Evolutionary conservation across 257 asterid genomes (phyloP).

Genomic region (Rhazya stricta): DNA sequence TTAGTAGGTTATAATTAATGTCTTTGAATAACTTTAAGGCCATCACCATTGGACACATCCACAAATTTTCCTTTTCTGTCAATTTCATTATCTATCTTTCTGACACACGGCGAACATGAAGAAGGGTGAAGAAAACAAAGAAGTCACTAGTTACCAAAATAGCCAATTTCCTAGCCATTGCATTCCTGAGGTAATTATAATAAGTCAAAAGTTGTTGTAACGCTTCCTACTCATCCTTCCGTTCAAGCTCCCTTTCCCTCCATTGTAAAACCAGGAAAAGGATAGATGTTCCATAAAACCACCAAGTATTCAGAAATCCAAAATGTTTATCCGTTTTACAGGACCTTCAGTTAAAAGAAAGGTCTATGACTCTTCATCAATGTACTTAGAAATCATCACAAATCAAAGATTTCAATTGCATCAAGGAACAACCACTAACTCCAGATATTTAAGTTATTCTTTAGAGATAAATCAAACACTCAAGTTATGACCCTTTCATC

Average conservation of each 20-base stretch:
- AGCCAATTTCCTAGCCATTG: slow-evolving; percentile 17
- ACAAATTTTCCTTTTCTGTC: slow-evolving; percentile 20
- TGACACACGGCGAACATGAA: slow-evolving; percentile 27
- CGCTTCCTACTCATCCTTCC: slow-evolving; percentile 2
- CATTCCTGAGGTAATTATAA: slow-evolving; percentile 15
- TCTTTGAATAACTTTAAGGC: slow-evolving; percentile 14
- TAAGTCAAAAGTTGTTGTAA: slow-evolving; percentile 21
- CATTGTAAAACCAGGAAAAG: slow-evolving; percentile 7
- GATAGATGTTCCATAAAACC: neutral
- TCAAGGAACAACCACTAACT: neutral
- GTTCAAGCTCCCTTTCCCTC: slow-evolving; percentile 5
- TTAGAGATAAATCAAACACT: neutral
- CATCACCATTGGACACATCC: slow-evolving; percentile 23
- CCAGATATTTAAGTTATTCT: neutral
- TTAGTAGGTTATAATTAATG: slow-evolving; percentile 41
- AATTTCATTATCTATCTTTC: slow-evolving; percentile 8
- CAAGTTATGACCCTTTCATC: neutral
- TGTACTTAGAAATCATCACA: neutral
- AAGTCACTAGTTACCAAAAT: slow-evolving; percentile 14
- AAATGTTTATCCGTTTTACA: neutral
- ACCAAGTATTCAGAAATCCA: neutral
- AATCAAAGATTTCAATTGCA: neutral
- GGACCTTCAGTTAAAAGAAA: no score
- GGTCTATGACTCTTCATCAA: neutral
- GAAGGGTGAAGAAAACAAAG: slow-evolving; percentile 30